Evolutionary conservation across 495 filamentous ascomycete species (phyloP), one percentile per base, ranked within the genome.

Genomic region (Aspergillus taichungensis): DNA sequence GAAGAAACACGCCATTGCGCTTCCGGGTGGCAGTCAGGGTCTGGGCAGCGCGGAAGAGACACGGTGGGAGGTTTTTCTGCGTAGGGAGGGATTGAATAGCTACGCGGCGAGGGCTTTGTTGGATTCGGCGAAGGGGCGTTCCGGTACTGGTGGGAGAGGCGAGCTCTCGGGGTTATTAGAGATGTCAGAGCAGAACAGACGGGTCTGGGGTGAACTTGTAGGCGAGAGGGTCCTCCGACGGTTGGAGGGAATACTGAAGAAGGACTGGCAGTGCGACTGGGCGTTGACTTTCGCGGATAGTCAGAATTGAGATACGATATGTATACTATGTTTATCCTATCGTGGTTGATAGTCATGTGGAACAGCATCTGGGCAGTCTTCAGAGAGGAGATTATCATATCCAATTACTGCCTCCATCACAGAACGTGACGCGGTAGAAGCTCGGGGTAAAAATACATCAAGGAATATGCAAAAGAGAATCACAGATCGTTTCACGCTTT

Each of bases 71-170:
- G 29, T 80, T 8, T 88, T 87, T 52, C 66, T 94, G 11, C 73
- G 86, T 14, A 59, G 70, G n/a, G 74, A 74, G 9, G 89, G 88
- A 3, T 62, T 92, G 63, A 94, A 94, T 66, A 78, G 82, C 4
- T 92, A 76, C 59, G 88, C 85, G 2, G 87, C 89, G 13, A 86
- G 91, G 54, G 74, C 69, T 11, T 63, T 91, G 0, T 64, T 91
- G 14, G 66, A 37, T 45, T 13, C 35, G 51, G 1, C 34, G 36
- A 8, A 14, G 5, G 7, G 8, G 28, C 13, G 10, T 13, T 8
- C 1, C 6, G 6, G 33, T 31, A 6, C n/a, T 14, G 18, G 38
- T 5, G 12, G 11, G 6, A 41, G 10, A 38, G 6, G 29, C 14
- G 38, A 38, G 5, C 45, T 54, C 30, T 49, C 53, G 0, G 39